Percentiles rank a stretch among this genome's conserved stretches.
phyloP scores from a whole-genome alignment of 495 filamentous ascomycete species.

The Trichoderma parareesei region DNA sequence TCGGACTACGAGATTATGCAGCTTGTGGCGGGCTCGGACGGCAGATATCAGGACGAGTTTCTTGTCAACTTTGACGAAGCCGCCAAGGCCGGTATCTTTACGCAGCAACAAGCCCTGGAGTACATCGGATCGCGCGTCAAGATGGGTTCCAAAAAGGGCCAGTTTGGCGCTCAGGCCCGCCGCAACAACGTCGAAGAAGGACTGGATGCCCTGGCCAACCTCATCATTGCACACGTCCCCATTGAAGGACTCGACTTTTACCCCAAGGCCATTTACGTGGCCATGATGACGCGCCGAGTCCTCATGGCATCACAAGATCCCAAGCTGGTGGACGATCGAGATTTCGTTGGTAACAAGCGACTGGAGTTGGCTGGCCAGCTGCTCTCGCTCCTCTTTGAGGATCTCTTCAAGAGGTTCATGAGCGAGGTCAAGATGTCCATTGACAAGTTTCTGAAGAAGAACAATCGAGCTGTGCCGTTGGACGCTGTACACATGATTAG shows the following conservation, averaged over 20 bases:
- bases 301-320: conserved; percentile 87
- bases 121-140: conserved; percentile 80
- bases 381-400: conserved; percentile 90
- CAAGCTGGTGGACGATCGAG: conserved; percentile 84
- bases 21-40: conserved; percentile 76
- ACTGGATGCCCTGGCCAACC: conserved; percentile 79
- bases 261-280: conserved; percentile 90
- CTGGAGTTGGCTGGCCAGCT: conserved; percentile 92
- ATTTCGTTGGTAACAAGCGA: conserved; percentile 97
- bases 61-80: conserved; percentile 90
- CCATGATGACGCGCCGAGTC: conserved; percentile 90
- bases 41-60: conserved; percentile 85
- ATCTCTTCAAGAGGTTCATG: conserved; percentile 92
- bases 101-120: conserved; percentile 90
- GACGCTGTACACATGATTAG: conserved; percentile 73
- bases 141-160: conserved; percentile 57
- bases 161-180: conserved; percentile 29
- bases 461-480: conserved; percentile 73
- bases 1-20: conserved; percentile 90
- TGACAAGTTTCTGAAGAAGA: conserved; percentile 88
- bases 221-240: conserved; percentile 90
- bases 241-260: conserved; percentile 84
- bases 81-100: conserved; percentile 69
- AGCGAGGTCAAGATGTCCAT: conserved; percentile 79
- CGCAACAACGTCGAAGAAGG: conserved; percentile 79